Percentiles rank a stretch among this genome's conserved stretches.
Evolutionary conservation across 768 basidiomycete species (phyloP).

Genomic region (Pisolithus microcarpus): DNA sequence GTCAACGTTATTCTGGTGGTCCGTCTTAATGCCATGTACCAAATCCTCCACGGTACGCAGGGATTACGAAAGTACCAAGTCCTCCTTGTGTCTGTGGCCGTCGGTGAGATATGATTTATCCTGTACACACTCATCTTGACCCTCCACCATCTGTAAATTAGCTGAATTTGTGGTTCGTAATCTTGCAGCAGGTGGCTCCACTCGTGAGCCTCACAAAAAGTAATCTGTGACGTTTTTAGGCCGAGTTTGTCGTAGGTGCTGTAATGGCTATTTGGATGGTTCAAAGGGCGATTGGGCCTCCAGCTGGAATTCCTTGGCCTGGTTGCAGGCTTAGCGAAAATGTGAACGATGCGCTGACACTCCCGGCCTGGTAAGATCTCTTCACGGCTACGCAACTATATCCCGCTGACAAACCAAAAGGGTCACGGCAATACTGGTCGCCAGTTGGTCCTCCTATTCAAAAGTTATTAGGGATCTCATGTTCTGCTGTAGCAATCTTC

Average conservation of each 20-base stretch:
- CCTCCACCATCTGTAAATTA: neutral
- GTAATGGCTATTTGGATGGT: constrained; percentile 12
- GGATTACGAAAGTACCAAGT: neutral
- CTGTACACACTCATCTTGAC: neutral
- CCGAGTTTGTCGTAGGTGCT: constrained; percentile 10
- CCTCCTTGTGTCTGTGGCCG: constrained; percentile 7
- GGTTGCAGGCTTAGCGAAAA: constrained; percentile 11
- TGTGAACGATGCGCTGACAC: constrained; percentile 11
- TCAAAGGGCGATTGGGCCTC: constrained; percentile 9
- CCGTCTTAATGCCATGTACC: constrained; percentile 16
- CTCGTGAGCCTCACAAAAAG: no score
- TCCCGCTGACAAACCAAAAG: constrained; percentile 8
- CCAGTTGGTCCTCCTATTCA: constrained; percentile 8
- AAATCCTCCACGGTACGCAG: neutral
- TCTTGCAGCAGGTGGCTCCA: neutral
- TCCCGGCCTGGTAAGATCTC: constrained; percentile 15
- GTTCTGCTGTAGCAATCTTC: neutral
- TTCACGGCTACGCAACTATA: neutral
- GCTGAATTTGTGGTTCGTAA: constrained; percentile 17
- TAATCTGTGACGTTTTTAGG: constrained; percentile 4
- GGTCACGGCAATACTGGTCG: constrained; percentile 12
- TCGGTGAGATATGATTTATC: constrained; percentile 8
- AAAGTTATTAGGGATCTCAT: neutral
- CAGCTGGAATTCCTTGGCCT: constrained; percentile 8
- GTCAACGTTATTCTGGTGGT: constrained; percentile 19